Evolutionary conservation across 805 yeast species (phyloP).

Genomic region (Priceomyces haplophilus): DNA sequence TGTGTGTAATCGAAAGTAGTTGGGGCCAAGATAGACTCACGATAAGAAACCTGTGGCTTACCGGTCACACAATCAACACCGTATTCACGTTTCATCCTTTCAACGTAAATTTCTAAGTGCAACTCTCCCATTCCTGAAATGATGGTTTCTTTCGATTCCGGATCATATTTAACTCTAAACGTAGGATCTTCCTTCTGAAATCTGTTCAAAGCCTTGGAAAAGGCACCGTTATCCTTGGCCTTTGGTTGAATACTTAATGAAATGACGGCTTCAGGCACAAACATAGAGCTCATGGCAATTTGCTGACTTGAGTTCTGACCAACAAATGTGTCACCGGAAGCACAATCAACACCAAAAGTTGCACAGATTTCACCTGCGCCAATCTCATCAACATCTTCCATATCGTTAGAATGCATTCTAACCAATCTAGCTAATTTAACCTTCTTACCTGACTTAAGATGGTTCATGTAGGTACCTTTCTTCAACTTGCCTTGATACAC

Average conservation of each 20-base stretch:
- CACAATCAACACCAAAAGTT: constrained; percentile 97
- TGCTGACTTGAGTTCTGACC: constrained; percentile 63
- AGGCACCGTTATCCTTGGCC: constrained; percentile 78
- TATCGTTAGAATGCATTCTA: constrained; percentile 97
- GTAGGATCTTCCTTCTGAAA: constrained; percentile 99
- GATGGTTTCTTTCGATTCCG: constrained; percentile 89
- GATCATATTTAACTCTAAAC: constrained; percentile 85
- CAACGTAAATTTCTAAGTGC: constrained; percentile 95
- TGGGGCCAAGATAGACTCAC: constrained; percentile 80
- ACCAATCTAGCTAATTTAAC: constrained; percentile 91
- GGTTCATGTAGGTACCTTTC: constrained; percentile 86
- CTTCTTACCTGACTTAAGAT: constrained; percentile 88
- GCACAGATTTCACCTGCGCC: constrained; percentile 99
- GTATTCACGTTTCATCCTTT: constrained; percentile 96
- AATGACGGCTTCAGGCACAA: constrained; percentile 97
- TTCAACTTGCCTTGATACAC: constrained; percentile 94
- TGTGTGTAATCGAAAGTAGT: constrained; percentile 89
- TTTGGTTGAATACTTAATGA: constrained; percentile 88
- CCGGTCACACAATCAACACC: constrained; percentile 95
- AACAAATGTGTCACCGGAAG: constrained; percentile 97
- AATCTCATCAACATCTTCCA: constrained; percentile 96
- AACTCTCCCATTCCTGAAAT: constrained; percentile 98
- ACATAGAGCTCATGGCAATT: constrained; percentile 96
- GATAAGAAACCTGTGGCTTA: constrained; percentile 95
- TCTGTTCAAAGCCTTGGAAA: constrained; percentile 94